Conservation (phyloP, 345 rosid genomes). For the Brassica napus region DNA sequence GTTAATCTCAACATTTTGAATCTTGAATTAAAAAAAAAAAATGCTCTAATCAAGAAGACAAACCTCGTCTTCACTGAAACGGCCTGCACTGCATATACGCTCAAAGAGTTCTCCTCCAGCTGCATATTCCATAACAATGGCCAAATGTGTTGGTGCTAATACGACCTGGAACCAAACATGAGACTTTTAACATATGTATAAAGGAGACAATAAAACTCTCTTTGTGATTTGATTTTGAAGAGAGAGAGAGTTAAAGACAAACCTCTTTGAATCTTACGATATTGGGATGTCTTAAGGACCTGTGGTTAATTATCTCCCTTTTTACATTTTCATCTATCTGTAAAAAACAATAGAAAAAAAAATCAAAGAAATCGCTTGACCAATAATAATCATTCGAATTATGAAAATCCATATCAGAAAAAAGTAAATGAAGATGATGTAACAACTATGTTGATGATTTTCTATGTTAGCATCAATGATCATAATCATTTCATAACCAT, state of each 20-base stretch:
- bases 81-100: slow-evolving; percentile 76
- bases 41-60: background rate
- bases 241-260: slow-evolving; percentile 23
- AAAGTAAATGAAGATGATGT: background rate
- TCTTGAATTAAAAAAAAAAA: too few species aligned
- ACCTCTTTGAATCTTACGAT: slow-evolving; percentile 95
- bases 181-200: background rate
- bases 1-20: background rate
- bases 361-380: background rate
- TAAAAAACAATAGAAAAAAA: background rate
- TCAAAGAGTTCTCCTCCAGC: slow-evolving; percentile 91
- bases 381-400: background rate
- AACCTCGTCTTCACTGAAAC: slow-evolving; percentile 93
- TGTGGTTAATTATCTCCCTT: slow-evolving; percentile 92
- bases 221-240: background rate
- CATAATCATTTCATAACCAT: slow-evolving; percentile 1
- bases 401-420: slow-evolving; percentile 10
- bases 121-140: slow-evolving; percentile 88
- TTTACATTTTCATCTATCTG: slow-evolving; percentile 98
- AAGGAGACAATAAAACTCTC: background rate
- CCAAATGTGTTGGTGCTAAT: slow-evolving; percentile 76
- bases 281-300: slow-evolving; percentile 88
- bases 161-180: slow-evolving; percentile 48
- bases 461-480: background rate
- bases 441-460: background rate